Evolutionary conservation across 768 basidiomycete species (phyloP), one percentile per base, ranked within the genome.

Genomic region (Hericium erinaceus): DNA sequence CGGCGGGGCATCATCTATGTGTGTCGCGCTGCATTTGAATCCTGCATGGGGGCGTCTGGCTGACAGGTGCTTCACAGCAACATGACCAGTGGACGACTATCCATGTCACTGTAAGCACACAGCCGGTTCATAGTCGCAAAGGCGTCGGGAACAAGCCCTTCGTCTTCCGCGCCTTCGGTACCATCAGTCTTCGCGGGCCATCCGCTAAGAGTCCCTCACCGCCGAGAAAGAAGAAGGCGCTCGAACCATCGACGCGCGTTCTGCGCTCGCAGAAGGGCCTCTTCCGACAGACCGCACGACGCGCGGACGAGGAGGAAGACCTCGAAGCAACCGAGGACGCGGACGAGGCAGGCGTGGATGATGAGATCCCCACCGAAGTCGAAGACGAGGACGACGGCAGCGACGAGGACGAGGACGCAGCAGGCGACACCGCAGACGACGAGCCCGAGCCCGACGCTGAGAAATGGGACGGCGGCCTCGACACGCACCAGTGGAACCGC

Each of bases 21-120:
- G 64, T 58, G 84, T 75, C 22, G 2, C 40, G 20, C 26, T 54
- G 28, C 59, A 20, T 0, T 24, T 11, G 8, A n/a, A 16, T 33
- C 6, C 48, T 46, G 13, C 28, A 4, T 33, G 28, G 8, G 8
- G 8, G 28, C 28, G 28, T 46, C 9, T 46, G 44, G 20, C 44
- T 46, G 44, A 22, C 10, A 3, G 49, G 22, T 33, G 28, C 28
- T 33, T 33, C 5, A 16, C 59, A 88, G 84, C 74, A 81, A 63
- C 83, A 86, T 60, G 72, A 77, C 12, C 71, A 73, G 1, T 69
- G 70, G 2, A 77, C 75, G 1, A 76, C 77, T 49, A 69, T 89
- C 11, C 86, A 89, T 58, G 83, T 89, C 52, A 84, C 84, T 2
- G 67, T 83, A 46, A 83, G 85, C 62, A 77, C 74, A 3, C 70